Conservation (phyloP, 139 green algal genomes). For the Desmodesmus armatus region DNA sequence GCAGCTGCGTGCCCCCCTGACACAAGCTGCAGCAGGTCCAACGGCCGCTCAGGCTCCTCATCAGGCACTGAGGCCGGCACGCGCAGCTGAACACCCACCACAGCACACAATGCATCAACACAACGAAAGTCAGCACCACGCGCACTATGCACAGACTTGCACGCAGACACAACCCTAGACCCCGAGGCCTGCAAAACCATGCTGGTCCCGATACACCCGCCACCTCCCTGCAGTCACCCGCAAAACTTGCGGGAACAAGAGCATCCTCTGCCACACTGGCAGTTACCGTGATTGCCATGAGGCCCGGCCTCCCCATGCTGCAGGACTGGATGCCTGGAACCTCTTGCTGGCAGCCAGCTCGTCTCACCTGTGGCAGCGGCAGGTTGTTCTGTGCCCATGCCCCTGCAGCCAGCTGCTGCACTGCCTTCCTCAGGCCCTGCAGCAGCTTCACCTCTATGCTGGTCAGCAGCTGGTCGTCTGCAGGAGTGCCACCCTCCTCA, state of each 20-base stretch:
- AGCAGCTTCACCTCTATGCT: slow-evolving; percentile 29
- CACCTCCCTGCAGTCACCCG: no score
- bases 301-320: no score
- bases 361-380: slow-evolving; percentile 1
- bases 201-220: no score
- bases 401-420: neutral
- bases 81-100: neutral
- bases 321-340: no score
- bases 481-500: no score
- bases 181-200: no score
- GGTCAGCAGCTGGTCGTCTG: slow-evolving; percentile 13
- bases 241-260: no score
- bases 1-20: neutral
- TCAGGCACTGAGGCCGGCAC: slow-evolving; percentile 11
- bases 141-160: neutral
- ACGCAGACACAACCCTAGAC: no score
- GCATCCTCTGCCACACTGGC: no score
- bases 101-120: neutral
- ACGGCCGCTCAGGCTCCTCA: neutral
- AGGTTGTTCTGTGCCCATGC: neutral
- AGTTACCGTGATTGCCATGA: no score
- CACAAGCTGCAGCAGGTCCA: neutral
- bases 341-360: no score
- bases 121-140: no score
- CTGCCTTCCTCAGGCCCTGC: slow-evolving; percentile 40